Evolutionary conservation across 192 early-diverging fungal genomes (phyloP), one percentile per base, ranked within the genome.

Genomic region (Umbelopsis vinacea): DNA sequence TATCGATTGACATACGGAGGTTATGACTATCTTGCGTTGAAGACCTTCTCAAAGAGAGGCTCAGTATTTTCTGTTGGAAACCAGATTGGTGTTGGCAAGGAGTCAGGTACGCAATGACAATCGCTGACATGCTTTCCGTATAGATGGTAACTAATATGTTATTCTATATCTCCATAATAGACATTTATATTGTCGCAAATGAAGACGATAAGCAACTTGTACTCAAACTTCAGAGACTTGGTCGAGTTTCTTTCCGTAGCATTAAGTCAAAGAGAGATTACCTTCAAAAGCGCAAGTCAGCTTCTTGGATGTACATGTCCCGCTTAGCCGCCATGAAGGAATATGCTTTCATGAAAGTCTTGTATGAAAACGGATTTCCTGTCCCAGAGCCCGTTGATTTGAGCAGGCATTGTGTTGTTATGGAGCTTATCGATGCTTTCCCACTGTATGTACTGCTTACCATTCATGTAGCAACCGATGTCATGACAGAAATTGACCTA

Each of bases 71-170:
- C 96, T 26, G 96, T 99, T 6, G 98, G 98, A 21, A 97, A 98
- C 84, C 96, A 98, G 84, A 98, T 99, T 76, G 98, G 98, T 79
- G 96, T 99, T 8, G 98, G 98, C 52, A 99, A 99, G 80, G 98
- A 99, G 81, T 97, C 97, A 5, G 88, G 85, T 85, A 68, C 37
- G 67, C 11, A 43, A 11, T 14, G 50, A n/a, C 15, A 9, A 45
- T 23, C 15, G 21, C 22, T 14, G 23, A 0, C 2, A 38, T 48
- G 26, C 3, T 47, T 40, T 26, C 14, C 4, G 15, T 40, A 11
- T 33, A 5, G 24, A 26, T 55, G 35, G 7, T 35, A 29, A 22
- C 15, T 24, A 46, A 29, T 71, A 47, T 67, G 17, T 19, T 55
- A 22, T 23, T 15, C 46, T 46, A 4, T 50, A 50, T 50, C 17